Conservation (phyloP, 2,329 filamentous ascomycete genomes). For the Alternaria arbusti region DNA sequence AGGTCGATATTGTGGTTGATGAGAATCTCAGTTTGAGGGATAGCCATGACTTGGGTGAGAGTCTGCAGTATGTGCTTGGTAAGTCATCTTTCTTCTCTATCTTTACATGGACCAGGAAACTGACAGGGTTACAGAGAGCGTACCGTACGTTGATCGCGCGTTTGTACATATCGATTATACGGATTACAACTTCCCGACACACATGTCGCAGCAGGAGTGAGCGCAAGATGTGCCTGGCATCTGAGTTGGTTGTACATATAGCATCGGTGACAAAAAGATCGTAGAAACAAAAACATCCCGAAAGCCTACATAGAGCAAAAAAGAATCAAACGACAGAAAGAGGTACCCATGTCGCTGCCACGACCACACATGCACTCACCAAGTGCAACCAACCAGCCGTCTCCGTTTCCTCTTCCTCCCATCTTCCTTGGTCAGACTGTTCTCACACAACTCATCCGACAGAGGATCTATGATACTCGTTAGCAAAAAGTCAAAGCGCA, state of each 20-base stretch:
- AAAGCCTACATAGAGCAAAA: neutral
- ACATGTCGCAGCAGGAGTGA: slow-evolving; percentile 57
- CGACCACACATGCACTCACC: neutral
- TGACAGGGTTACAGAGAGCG: slow-evolving; percentile 60
- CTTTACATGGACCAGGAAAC: neutral
- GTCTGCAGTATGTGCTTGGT: slow-evolving; percentile 79
- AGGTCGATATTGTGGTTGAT: slow-evolving; percentile 83
- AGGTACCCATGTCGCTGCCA: neutral
- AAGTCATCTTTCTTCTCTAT: slow-evolving; percentile 11
- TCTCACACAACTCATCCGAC: neutral
- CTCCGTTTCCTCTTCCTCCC: neutral
- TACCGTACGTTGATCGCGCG: slow-evolving; percentile 71
- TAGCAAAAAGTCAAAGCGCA: neutral
- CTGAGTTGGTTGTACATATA: neutral
- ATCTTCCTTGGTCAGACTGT: neutral
- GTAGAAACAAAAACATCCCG: neutral
- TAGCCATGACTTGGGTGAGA: slow-evolving; percentile 80
- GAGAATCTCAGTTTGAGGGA: slow-evolving; percentile 77
- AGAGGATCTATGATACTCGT: neutral
- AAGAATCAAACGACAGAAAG: neutral
- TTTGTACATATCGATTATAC: slow-evolving; percentile 62
- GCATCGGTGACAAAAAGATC: neutral
- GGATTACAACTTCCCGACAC: slow-evolving; percentile 57
- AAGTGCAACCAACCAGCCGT: neutral
- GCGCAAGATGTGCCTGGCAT: neutral